A percentile compares a stretch with the other conserved stretches of the same genome.
Evolutionary conservation across 176 grass and related monocot genomes (phyloP).

Genomic region (Oryza nivara): DNA sequence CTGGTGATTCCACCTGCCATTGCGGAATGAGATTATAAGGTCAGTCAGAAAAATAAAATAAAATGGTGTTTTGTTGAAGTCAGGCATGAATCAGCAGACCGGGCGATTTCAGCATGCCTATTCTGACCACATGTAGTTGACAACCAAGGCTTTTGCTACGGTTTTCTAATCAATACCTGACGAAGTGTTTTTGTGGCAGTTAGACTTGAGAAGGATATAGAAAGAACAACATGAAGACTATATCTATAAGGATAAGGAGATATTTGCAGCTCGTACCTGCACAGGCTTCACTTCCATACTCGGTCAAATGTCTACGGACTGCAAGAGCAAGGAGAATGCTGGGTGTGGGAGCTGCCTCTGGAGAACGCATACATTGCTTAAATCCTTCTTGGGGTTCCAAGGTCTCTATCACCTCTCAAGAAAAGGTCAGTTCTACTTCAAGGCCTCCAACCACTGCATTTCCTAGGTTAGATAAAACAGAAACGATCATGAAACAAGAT

Average conservation of each 20-base stretch:
- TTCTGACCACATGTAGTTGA: constrained; percentile 23
- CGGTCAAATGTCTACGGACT: constrained; percentile 26
- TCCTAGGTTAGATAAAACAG: constrained; percentile 36
- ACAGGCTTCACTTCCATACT: constrained; percentile 10
- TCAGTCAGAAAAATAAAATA: background rate
- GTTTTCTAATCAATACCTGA: constrained; percentile 42
- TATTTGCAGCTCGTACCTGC: constrained; percentile 38
- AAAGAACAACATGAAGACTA: constrained; percentile 14
- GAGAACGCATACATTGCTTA: constrained; percentile 54
- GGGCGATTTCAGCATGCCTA: constrained; percentile 31
- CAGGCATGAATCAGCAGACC: constrained; percentile 11
- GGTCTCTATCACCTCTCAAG: constrained; percentile 52
- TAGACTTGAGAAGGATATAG: constrained; percentile 26
- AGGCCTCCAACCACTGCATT: constrained; percentile 50
- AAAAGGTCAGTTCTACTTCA: constrained; percentile 67
- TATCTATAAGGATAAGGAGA: constrained; percentile 10
- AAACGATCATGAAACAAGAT: constrained; percentile 42
- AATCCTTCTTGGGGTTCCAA: constrained; percentile 47
- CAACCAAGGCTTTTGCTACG: constrained; percentile 24
- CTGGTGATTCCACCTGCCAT: constrained; percentile 36
- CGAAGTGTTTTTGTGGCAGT: constrained; percentile 24
- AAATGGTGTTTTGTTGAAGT: constrained; percentile 2
- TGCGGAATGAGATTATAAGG: constrained; percentile 30
- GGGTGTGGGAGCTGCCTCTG: constrained; percentile 38
- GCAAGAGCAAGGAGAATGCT: constrained; percentile 35